Base-by-base conservation (phyloP, 352 stramenopile genomes). In the Sclerospora graminicola region DNA sequence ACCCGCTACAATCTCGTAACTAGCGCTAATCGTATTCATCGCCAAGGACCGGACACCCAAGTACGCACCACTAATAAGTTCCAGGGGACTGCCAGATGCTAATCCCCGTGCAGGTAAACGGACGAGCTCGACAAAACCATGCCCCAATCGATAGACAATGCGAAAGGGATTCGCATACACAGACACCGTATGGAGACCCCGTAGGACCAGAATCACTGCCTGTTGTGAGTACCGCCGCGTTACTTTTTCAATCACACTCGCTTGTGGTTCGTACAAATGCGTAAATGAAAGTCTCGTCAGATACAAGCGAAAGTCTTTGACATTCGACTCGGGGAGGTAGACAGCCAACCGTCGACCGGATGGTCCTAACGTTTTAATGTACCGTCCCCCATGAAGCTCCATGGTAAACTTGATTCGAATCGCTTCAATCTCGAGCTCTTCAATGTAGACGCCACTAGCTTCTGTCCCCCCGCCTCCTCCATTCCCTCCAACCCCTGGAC, bases 21-120 rank as follows among this genome's bases (percentile, higher is more conserved):
- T 84, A 14, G 79, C 82, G 48, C 82, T 94, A 54, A 94, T 94
- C 4, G 73, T 82, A 42, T 94, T 94, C 82, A 91, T 94, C 0
- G 77, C 82, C 16, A 94, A 55, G 9, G 79, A 90, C 5, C 80
- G 72, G 4, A 94, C 77, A 36, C 82, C 82, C 11, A 94, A 54
- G 41, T 94, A 94, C 8, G 82, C 57, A 4, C 82, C 82, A 47
- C 67, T 89, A 47, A 94, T 67, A 9, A 94, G 51, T 46, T 94
- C 82, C 8, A 94, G 64, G 1, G 82, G 82, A 36, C 77, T 91
- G 15, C 82, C 82, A 0, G 79, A 91, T 3, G 76, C 80, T 28
- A 94, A 49, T 0, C 82, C 82, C 41, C 82, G 77, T 4, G 78
- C 75, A 13, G 82, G 82, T 15, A 94, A 51, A 0, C 82, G 75